Evolutionary conservation across 257 asterid genomes (phyloP).

Genomic region (Sherardia arvensis): DNA sequence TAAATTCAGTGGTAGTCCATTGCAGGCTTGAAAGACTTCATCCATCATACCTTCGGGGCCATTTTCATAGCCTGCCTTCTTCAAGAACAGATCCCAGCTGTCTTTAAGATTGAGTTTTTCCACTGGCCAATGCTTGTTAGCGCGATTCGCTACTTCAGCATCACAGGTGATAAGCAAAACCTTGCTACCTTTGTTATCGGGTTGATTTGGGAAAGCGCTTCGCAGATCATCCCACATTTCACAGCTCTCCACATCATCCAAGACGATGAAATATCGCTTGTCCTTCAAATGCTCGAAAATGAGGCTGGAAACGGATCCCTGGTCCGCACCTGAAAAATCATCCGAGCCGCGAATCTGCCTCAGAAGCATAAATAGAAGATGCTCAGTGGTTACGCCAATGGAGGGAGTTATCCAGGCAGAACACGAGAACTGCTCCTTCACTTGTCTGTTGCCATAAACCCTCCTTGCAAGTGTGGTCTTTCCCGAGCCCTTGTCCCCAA

Average conservation of each 20-base stretch:
- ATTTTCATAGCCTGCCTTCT: slow-evolving; percentile 11
- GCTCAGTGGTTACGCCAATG: not conserved
- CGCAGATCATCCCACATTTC: slow-evolving; percentile 11
- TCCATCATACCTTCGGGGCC: not conserved
- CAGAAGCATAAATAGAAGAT: slow-evolving; percentile 17
- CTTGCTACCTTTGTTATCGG: slow-evolving; percentile 9
- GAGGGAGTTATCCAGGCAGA: slow-evolving; percentile 19
- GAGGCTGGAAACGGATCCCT: not conserved
- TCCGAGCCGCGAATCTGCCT: slow-evolving; percentile 15
- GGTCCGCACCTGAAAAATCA: not conserved
- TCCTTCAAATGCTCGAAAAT: slow-evolving; percentile 8
- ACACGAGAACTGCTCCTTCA: slow-evolving; percentile 13
- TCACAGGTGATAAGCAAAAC: slow-evolving; percentile 16
- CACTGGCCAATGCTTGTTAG: not conserved
- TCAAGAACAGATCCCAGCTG: slow-evolving; percentile 12
- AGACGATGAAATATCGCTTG: slow-evolving; percentile 19
- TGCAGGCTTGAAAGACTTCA: slow-evolving; percentile 10
- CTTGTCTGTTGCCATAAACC: slow-evolving; percentile 7
- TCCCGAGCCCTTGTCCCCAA: slow-evolving; percentile 31
- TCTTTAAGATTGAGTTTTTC: not conserved
- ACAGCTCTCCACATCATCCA: slow-evolving; percentile 15
- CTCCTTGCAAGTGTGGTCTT: slow-evolving; percentile 30
- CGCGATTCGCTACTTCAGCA: not conserved
- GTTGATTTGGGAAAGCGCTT: slow-evolving; percentile 12
- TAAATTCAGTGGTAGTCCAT: slow-evolving; percentile 14